These are phyloP conservation scores for Camellia japonica DNA, from an alignment of 148 eudicot genomes.

Conservation along the genomic window DNA sequence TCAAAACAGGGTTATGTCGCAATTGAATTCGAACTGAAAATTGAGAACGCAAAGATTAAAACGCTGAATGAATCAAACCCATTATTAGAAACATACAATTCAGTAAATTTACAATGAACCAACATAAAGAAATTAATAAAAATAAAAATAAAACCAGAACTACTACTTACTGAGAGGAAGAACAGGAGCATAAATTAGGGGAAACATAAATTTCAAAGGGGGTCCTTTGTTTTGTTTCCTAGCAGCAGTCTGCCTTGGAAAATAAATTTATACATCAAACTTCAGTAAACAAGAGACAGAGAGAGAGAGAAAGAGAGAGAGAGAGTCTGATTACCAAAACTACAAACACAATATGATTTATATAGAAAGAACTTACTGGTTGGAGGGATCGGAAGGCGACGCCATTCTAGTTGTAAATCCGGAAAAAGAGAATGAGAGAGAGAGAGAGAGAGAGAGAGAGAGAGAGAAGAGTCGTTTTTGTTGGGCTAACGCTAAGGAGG, in stretches of 20 bases:
- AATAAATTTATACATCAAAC: neutral
- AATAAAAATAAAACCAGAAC: neutral
- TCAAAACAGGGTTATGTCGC: constrained; percentile 68
- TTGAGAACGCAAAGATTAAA: neutral
- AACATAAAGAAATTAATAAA: neutral
- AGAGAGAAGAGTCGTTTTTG: too few relatives aligned
- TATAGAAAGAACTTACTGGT: constrained; percentile 28
- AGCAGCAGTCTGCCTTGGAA: constrained; percentile 26
- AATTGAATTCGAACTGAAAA: constrained; percentile 64
- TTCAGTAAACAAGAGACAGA: neutral
- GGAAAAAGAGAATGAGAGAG: too few relatives aligned
- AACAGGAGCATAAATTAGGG: constrained; percentile 81
- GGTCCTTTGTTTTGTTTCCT: constrained; percentile 44
- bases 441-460: too few relatives aligned
- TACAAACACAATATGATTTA: neutral
- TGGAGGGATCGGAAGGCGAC: constrained; percentile 36
- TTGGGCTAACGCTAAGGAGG: too few relatives aligned
- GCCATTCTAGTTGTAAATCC: constrained; percentile 25
- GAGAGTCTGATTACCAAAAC: too few relatives aligned
- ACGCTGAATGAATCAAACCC: neutral
- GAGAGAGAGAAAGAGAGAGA: neutral
- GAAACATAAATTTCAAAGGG: constrained; percentile 57
- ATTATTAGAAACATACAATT: neutral
- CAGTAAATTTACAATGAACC: neutral
- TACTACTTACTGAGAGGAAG: constrained; percentile 75